These are phyloP conservation scores for Sungouiella blattae DNA, from an alignment of 805 yeast species.

Conservation along the genomic window DNA sequence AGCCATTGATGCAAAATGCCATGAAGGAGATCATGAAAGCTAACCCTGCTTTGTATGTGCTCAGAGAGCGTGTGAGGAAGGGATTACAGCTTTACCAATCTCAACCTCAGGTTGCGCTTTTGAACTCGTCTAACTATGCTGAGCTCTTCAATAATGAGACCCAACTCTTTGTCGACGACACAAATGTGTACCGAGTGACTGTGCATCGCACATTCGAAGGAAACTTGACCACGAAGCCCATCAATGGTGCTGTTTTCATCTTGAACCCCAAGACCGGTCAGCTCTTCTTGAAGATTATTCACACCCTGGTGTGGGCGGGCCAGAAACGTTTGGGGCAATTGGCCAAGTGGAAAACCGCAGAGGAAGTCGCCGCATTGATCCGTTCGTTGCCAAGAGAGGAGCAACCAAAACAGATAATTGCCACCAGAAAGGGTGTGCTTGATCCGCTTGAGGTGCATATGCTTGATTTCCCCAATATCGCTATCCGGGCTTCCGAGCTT, in stretches of 20 bases:
- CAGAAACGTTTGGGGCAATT: slow-evolving; percentile 89
- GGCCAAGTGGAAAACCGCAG: slow-evolving; percentile 98
- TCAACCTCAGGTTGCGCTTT: slow-evolving; percentile 87
- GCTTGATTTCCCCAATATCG: slow-evolving; percentile 92
- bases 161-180: slow-evolving; percentile 87
- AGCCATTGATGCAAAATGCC: slow-evolving; percentile 84
- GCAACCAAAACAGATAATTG: slow-evolving; percentile 89
- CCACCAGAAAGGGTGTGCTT: slow-evolving; percentile 82
- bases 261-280: slow-evolving; percentile 91
- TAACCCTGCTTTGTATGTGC: slow-evolving; percentile 86
- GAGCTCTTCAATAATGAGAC: slow-evolving; percentile 83
- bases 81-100: slow-evolving; percentile 92
- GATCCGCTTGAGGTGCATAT: slow-evolving; percentile 97
- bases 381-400: slow-evolving; percentile 89
- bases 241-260: slow-evolving; percentile 89
- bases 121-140: slow-evolving; percentile 85
- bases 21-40: slow-evolving; percentile 92
- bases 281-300: slow-evolving; percentile 81
- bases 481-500: slow-evolving; percentile 85
- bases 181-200: slow-evolving; percentile 88
- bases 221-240: slow-evolving; percentile 84
- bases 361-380: slow-evolving; percentile 88
- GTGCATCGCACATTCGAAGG: slow-evolving; percentile 92
- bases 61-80: slow-evolving; percentile 90
- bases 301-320: slow-evolving; percentile 95